A percentile compares a stretch with the other conserved stretches of the same genome.
Conservation (phyloP, 352 stramenopile species). For the Pythium folliculosum region DNA sequence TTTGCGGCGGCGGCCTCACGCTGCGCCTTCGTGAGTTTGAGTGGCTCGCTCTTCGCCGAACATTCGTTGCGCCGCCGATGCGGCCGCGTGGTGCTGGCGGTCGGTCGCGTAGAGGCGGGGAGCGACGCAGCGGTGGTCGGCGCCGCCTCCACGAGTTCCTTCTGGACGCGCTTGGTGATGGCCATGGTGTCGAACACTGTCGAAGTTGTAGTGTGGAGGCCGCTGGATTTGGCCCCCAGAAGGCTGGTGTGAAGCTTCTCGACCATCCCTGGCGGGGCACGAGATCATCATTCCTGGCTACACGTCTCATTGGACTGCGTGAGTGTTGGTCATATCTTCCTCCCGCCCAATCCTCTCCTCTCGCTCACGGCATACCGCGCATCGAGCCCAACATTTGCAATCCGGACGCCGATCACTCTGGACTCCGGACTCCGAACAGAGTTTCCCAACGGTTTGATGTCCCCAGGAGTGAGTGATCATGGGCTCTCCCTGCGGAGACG, state of each 20-base stretch:
- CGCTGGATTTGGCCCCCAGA: not conserved
- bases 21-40: conserved; percentile 26
- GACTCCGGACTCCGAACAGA: too few relatives aligned
- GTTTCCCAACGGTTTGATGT: too few relatives aligned
- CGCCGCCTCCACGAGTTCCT: conserved; percentile 19
- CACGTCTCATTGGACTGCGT: not conserved
- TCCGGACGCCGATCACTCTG: not conserved
- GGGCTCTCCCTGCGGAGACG: too few relatives aligned
- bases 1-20: conserved; percentile 23
- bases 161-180: conserved; percentile 36
- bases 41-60: conserved; percentile 2
- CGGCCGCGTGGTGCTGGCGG: not conserved
- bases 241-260: not conserved
- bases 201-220: conserved; percentile 7
- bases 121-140: conserved; percentile 11
- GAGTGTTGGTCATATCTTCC: conserved; percentile 10
- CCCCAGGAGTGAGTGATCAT: too few relatives aligned
- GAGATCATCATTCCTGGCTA: conserved; percentile 11
- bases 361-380: too few relatives aligned
- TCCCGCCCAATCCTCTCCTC: too few relatives aligned
- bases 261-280: conserved; percentile 12
- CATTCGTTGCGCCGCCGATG: not conserved
- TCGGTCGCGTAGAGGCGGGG: not conserved
- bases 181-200: conserved; percentile 8
- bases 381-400: not conserved